Evolutionary conservation across 2,329 filamentous ascomycete species (phyloP), one percentile per base, ranked within the genome.

Genomic region (Balansia obtecta): DNA sequence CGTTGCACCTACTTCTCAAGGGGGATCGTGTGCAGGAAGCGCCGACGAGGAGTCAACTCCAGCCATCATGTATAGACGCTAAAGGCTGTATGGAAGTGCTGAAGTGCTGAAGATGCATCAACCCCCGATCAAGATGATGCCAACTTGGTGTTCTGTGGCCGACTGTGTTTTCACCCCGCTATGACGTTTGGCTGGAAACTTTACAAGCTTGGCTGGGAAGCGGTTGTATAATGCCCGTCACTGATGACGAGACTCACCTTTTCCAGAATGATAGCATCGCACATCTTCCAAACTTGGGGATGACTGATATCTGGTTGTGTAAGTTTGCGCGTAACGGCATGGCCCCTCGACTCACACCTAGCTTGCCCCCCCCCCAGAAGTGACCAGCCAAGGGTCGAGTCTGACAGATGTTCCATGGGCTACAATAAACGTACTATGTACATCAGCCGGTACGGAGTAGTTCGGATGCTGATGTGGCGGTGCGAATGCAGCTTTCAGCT

Each of bases 401-500:
- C 22, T 15, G 42, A 9, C 42, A 22, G 27, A 44, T 22, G 12
- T 20, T 18, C 18, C 39, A 1, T 16, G 18, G 18, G n/a, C 16
- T 18, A n/a, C 16, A 41, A 41, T 9, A n/a, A n/a, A 41, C 18
- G 18, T 37, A 37, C 34, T 12, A 10, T 15, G 5, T 37, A 37
- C 34, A 37, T 37, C 34, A 37, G 15, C 34, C 6, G 5, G 27
- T 27, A 27, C 27, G 27, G 27, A 9, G 9, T 12, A 15, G 42
- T 12, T 45, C 27, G 42, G 37, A 32, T 10, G 37, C 38, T 18
- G 32, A 39, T 47, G 51, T 53, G 48, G 51, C 51, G 51, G 39
- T 39, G 45, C 45, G 45, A 27, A 43, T 48, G 51, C 51, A 42
- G 18, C 49, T 46, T 53, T 49, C 52, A 53, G 49, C 52, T 51